Base-by-base conservation (phyloP, 306 rosid genomes). In the Castanea mollissima region DNA sequence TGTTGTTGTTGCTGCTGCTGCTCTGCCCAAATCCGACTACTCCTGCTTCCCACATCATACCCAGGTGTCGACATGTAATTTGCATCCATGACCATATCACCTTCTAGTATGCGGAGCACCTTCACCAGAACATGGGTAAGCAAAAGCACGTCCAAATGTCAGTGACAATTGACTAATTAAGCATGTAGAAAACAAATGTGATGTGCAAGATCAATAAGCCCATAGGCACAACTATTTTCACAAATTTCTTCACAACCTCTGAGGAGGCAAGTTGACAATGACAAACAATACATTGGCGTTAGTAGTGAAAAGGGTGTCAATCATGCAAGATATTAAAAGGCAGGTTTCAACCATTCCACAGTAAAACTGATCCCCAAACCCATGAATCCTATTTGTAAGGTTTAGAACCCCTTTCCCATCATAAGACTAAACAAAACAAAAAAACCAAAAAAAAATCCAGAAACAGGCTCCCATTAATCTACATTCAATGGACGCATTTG, bases 91-190 rank as follows among this genome's bases (percentile, higher is more conserved):
- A 91, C 81, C 92, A 91, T 87, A 87, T 96, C 99, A 1, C 99
- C 98, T 75, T 96, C 99, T n/a, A 96, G 88, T 54, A 96, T 90
- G 11, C 98, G 94, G 35, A 95, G 93, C 70, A 95, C 98, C 99
- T 95, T 80, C 49, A 68, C 72, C 72, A 65, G 56, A 80, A 82
- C 73, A 51, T 31, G 23, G 0, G 51, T 68, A 34, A 68, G 64
- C 82, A 74, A 54, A 74, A 16, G 67, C 14, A 20, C 38, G 6
- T 20, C 71, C 35, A 71, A 78, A 21, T 14, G 20, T 46, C 80
- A 29, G 18, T 63, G n/a, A 63, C 41, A 63, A 63, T 8, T 14
- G 31, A 2, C 44, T 63, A 19, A 27, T 12, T 15, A 27, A 2
- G 8, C 41, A 62, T 25, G n/a, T 27, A 38, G 2, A 38, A 38